Percentiles rank a stretch among this genome's conserved stretches.
These are phyloP conservation scores for Talaromyces wortmannii DNA, from an alignment of 495 filamentous ascomycete species.

Conservation along the genomic window DNA sequence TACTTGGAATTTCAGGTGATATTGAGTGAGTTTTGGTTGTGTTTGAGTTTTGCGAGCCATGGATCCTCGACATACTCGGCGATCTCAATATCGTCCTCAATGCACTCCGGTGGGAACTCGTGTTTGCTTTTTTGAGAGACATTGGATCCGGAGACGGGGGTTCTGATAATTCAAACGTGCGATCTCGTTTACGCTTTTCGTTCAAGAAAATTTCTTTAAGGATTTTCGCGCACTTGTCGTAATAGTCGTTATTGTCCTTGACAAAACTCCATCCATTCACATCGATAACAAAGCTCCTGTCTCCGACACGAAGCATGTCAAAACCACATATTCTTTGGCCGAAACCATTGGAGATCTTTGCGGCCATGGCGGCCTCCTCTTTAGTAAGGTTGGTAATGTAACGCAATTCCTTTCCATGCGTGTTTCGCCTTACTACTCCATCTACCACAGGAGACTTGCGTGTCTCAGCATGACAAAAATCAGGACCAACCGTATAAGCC, in stretches of 20 bases:
- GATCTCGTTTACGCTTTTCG: slow-evolving; percentile 56
- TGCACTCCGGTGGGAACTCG: slow-evolving; percentile 34
- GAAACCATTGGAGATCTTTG: slow-evolving; percentile 85
- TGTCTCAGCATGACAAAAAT: slow-evolving; percentile 95
- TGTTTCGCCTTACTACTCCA: slow-evolving; percentile 90
- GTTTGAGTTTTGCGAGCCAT: slow-evolving; percentile 36
- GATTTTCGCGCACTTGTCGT: slow-evolving; percentile 82
- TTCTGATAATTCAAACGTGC: slow-evolving; percentile 25
- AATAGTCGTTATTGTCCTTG: slow-evolving; percentile 98
- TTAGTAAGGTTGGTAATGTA: slow-evolving; percentile 80
- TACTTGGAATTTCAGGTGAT: slow-evolving; percentile 31
- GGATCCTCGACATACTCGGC: slow-evolving; percentile 57
- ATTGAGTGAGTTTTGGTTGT: slow-evolving; percentile 28
- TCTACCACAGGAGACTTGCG: slow-evolving; percentile 96
- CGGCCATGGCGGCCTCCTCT: slow-evolving; percentile 80
- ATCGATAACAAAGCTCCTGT: slow-evolving; percentile 95
- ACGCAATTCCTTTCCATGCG: slow-evolving; percentile 92
- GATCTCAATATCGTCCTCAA: slow-evolving; percentile 55
- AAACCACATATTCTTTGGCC: slow-evolving; percentile 96
- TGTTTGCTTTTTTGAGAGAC: slow-evolving; percentile 22
- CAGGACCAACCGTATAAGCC: slow-evolving; percentile 91
- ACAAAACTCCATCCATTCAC: slow-evolving; percentile 99
- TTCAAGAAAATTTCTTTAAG: slow-evolving; percentile 78
- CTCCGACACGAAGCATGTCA: slow-evolving; percentile 80
- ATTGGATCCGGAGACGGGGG: slow-evolving; percentile 20